Evolutionary conservation across 2,329 filamentous ascomycete species (phyloP), one percentile per base, ranked within the genome.

Genomic region (Westerdykella ornata): DNA sequence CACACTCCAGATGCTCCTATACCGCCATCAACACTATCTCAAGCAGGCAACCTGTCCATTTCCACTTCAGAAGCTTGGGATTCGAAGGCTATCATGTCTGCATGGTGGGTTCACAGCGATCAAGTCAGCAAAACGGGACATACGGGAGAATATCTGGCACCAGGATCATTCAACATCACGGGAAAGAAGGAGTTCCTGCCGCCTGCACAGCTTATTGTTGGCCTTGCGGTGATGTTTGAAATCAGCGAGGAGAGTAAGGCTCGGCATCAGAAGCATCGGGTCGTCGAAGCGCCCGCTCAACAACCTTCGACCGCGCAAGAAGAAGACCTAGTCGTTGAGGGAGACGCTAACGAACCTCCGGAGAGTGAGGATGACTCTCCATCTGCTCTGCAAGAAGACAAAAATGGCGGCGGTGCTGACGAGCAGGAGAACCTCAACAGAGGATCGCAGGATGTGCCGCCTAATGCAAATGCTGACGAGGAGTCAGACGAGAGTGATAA

Each of bases 51-150:
- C 34, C 69, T 96, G 20, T 82, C 84, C 0, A 85, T 98, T 4
- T 87, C 86, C 47, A 85, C 86, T 7, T 96, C 88, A 1, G 83
- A 75, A 42, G 92, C 90, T 0, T 98, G 92, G 92, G 92, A 97
- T 46, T 90, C 86, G 1, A 98, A 98, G 65, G 90, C 90, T 7
- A 80, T 88, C 13, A 94, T 97, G 85, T 84, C 85, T 14, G 89
- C 90, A 7, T 98, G 87, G 84, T 98, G 92, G 92, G 90, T 94
- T 0, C 81, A 83, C 47, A 84, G 86, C 2, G 82, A 90, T 40
- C 89, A 97, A 63, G 87, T 98, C 0, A 88, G 85, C 8, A 97
- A 97, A 68, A 86, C 81, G 26, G 82, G 84, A 0, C 75, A 81
- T 1, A 80, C 78, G 0, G 90, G 90, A 17, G 89, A 94, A 51